Conservation (phyloP, 257 asterid genomes). For the Capsicum baccatum region DNA sequence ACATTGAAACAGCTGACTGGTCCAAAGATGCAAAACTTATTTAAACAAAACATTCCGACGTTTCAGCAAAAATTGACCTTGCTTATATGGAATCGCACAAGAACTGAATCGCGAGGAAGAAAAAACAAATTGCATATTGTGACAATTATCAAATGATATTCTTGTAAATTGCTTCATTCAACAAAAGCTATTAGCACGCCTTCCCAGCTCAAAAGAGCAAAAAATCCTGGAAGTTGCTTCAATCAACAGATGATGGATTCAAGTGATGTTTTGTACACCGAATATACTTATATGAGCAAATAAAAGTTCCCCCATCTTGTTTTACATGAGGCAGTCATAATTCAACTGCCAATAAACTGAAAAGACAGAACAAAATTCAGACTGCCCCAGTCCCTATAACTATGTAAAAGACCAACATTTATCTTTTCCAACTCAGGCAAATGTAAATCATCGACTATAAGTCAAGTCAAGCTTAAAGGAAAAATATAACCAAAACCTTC, state of each 20-base stretch:
- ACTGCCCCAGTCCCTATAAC: background rate
- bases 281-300: background rate
- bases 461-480: background rate
- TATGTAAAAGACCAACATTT: background rate
- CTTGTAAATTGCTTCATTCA: background rate
- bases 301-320: background rate
- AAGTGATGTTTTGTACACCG: background rate
- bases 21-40: constrained; percentile 1
- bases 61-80: background rate
- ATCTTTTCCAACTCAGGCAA: background rate
- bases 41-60: background rate
- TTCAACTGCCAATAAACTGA: background rate
- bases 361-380: background rate
- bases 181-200: background rate
- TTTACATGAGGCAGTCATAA: background rate
- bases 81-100: background rate
- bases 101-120: constrained; percentile 9
- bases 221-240: background rate
- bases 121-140: background rate
- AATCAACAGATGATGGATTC: background rate
- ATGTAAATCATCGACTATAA: background rate
- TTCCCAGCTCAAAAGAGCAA: background rate
- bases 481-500: background rate
- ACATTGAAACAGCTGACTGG: constrained; percentile 5
- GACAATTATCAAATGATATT: background rate